Evolutionary conservation across 768 basidiomycete genomes (phyloP).

Genomic region (Lyophyllum atratum): DNA sequence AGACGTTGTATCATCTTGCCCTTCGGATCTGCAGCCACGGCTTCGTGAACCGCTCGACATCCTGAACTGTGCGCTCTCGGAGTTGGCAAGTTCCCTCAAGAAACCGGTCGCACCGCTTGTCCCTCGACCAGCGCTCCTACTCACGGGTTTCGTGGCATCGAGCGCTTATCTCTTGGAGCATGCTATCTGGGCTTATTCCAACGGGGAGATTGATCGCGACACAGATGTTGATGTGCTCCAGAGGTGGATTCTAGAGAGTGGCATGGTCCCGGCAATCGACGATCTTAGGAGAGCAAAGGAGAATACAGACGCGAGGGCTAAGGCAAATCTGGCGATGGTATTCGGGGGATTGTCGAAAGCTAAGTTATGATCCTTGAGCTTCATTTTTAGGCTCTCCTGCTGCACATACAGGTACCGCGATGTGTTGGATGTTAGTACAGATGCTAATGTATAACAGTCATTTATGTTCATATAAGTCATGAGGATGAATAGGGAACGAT

Average conservation of each 20-base stretch:
- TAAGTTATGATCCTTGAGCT: conserved; percentile 18
- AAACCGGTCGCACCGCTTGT: conserved; percentile 47
- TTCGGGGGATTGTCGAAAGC: conserved; percentile 29
- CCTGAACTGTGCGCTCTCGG: conserved; percentile 40
- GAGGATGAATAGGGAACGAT: conserved; percentile 51
- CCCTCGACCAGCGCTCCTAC: conserved; percentile 57
- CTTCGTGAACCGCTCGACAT: conserved; percentile 31
- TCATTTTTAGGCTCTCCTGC: background rate
- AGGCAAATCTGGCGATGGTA: conserved; percentile 33
- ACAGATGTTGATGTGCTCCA: conserved; percentile 54
- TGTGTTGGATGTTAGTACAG: background rate
- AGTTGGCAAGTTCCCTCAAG: conserved; percentile 41
- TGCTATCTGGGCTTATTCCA: conserved; percentile 55
- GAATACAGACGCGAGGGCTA: conserved; percentile 23
- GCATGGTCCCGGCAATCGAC: conserved; percentile 35
- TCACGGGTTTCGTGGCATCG: conserved; percentile 57
- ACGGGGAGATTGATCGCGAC: conserved; percentile 28
- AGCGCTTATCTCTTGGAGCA: conserved; percentile 67
- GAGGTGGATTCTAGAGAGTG: conserved; percentile 53
- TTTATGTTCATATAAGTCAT: background rate
- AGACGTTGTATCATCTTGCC: conserved; percentile 42
- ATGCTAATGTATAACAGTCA: no score
- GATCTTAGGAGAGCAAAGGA: conserved; percentile 33
- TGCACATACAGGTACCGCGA: no score
- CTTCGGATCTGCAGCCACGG: conserved; percentile 28